Evolutionary conservation across 2,329 filamentous ascomycete species (phyloP), one percentile per base, ranked within the genome.

Genomic region (Botrytis fragariae): DNA sequence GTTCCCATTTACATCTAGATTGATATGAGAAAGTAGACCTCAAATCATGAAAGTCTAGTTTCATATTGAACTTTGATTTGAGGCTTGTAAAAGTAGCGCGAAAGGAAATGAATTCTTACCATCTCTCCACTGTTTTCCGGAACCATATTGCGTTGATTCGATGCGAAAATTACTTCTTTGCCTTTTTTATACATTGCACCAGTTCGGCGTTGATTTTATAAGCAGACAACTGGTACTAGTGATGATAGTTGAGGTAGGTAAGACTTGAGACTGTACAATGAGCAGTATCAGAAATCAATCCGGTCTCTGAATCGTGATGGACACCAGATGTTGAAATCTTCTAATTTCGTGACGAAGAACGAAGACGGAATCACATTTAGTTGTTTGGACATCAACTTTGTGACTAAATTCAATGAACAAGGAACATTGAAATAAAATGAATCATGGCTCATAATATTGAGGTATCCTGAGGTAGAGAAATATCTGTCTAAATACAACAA

Each of bases 401-500:
- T 7, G 25, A 42, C 5, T 9, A n/a, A 25, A 39, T 29, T 29
- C 20, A 32, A 6, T n/a, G 48, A 68, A 57, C 6, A 42, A 57
- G 6, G 4, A 54, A 32, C 1, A 20, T 37, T 7, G 7, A 14
- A 39, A 57, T 20, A 5, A 42, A 42, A 42, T 42, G 48, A 57
- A 39, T 68, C 65, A 68, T 42, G 7, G 5, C 39, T 57, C 18
- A 57, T 57, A 42, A 39, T 20, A 29, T 68, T 57, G 25, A 51
- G 16, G 12, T 57, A 29, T 57, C 35, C 32, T 68, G 25, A 57
- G 32, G 48, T 54, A 44, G 14, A 57, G 16, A 12, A 68, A 57
- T 37, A 68, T 68, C 8, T 57, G n/a, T 68, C n/a, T 68, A 68
- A 57, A 68, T 68, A 68, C 65, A 68, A 68, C 29, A 68, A 57